Percentiles rank a stretch among this genome's conserved stretches.
These are phyloP conservation scores for Trichoderma orchidacearum DNA, from an alignment of 495 filamentous ascomycete genomes.

Conservation along the genomic window DNA sequence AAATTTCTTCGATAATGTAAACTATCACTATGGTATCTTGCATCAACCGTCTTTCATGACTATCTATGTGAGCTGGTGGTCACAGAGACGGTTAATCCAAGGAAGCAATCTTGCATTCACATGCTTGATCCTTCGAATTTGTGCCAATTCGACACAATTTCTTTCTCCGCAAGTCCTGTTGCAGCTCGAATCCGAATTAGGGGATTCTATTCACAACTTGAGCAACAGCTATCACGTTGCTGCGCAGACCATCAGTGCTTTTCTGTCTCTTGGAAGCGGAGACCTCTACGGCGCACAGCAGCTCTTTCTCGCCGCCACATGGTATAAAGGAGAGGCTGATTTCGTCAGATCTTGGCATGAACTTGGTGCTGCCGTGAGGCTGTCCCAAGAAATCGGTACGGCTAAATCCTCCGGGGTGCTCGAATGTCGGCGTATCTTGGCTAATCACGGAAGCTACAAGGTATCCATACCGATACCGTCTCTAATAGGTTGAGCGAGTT, in stretches of 20 bases:
- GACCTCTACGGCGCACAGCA: constrained; percentile 37
- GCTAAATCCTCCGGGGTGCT: background rate
- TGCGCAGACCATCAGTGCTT: constrained; percentile 31
- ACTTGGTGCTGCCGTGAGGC: constrained; percentile 28
- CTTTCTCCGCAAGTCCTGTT: constrained; percentile 18
- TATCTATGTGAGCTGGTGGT: constrained; percentile 37
- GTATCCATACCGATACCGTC: constrained; percentile 29
- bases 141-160: constrained; percentile 33
- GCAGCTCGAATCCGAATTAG: constrained; percentile 36
- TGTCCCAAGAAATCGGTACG: constrained; percentile 37
- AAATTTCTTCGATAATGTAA: constrained; percentile 32
- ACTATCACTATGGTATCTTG: constrained; percentile 35
- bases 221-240: constrained; percentile 29
- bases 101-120: constrained; percentile 23
- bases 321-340: constrained; percentile 36
- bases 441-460: constrained; percentile 8
- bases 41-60: constrained; percentile 34
- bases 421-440: background rate
- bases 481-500: constrained; percentile 27
- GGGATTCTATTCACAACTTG: constrained; percentile 19
- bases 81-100: constrained; percentile 7
- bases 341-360: constrained; percentile 41
- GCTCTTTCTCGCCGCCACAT: constrained; percentile 34
- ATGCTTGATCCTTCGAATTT: constrained; percentile 35
- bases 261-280: constrained; percentile 33